Percentiles rank a stretch among this genome's conserved stretches.
Evolutionary conservation across 768 basidiomycete species (phyloP).

Genomic region (Pholiota microspora): DNA sequence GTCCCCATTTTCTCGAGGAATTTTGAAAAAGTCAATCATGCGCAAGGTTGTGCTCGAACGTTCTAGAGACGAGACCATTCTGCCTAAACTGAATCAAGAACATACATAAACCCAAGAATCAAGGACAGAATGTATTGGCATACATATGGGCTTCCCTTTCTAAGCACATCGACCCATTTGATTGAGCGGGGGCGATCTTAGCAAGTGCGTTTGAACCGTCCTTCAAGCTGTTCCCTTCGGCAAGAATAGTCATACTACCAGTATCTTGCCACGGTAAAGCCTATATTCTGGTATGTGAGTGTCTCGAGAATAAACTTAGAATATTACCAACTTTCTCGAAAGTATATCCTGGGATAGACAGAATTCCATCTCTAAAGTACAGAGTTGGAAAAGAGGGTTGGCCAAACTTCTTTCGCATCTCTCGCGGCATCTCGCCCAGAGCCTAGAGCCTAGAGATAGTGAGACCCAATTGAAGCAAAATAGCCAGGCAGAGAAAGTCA

Average conservation of each 20-base stretch:
- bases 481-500: background rate
- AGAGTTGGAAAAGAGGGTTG: constrained; percentile 57
- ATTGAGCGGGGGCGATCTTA: constrained; percentile 71
- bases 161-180: constrained; percentile 69
- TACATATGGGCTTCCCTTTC: constrained; percentile 75
- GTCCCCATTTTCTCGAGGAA: constrained; percentile 63
- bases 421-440: background rate
- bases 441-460: too few relatives aligned
- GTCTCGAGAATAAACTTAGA: background rate
- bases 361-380: constrained; percentile 55
- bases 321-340: constrained; percentile 55
- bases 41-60: constrained; percentile 52
- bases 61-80: constrained; percentile 47
- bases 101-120: background rate
- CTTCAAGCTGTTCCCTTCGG: constrained; percentile 68
- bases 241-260: constrained; percentile 66
- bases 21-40: constrained; percentile 64
- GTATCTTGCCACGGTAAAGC: constrained; percentile 70
- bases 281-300: constrained; percentile 27
- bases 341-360: constrained; percentile 70
- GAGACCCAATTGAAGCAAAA: background rate
- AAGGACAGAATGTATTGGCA: constrained; percentile 21
- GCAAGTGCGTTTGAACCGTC: constrained; percentile 68
- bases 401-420: constrained; percentile 55
- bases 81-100: constrained; percentile 47